Conservation (phyloP, 1,284 basidiomycete genomes). For the Tylopilus sp. region DNA sequence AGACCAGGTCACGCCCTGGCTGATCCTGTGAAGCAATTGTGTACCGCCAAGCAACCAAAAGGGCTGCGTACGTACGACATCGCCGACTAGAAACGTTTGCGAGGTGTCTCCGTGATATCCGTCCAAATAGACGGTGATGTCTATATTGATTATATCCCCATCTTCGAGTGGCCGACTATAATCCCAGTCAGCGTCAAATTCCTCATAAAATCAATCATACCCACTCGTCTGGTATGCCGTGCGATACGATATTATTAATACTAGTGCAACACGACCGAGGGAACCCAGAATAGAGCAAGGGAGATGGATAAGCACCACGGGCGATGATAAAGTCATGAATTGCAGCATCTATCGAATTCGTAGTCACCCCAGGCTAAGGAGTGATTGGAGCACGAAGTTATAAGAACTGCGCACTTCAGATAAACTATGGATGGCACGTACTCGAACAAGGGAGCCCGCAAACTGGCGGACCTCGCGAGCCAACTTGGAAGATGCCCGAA, state of each 20-base stretch:
- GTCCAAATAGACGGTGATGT: slow-evolving; percentile 83
- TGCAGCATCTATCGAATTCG: slow-evolving; percentile 75
- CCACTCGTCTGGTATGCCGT: slow-evolving; percentile 91
- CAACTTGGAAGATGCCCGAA: slow-evolving; percentile 71
- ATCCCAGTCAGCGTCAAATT: slow-evolving; percentile 1
- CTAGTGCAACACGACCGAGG: slow-evolving; percentile 92
- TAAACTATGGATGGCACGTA: slow-evolving; percentile 37
- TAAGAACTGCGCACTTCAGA: background rate
- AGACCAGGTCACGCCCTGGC: slow-evolving; percentile 71
- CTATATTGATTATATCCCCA: slow-evolving; percentile 88
- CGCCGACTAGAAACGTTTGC: slow-evolving; percentile 81
- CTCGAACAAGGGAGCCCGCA: slow-evolving; percentile 68
- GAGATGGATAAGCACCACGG: slow-evolving; percentile 88
- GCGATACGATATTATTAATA: slow-evolving; percentile 87
- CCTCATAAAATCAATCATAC: slow-evolving; percentile 29
- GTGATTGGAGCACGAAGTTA: background rate
- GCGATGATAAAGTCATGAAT: slow-evolving; percentile 79
- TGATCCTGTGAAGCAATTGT: slow-evolving; percentile 63
- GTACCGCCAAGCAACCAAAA: background rate
- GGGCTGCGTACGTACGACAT: slow-evolving; percentile 62
- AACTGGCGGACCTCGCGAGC: slow-evolving; percentile 72
- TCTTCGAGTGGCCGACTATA: slow-evolving; percentile 81
- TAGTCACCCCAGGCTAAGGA: slow-evolving; percentile 78
- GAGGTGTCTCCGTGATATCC: slow-evolving; percentile 92
- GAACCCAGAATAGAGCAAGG: slow-evolving; percentile 82